These are phyloP conservation scores for Entoloma clypeatum DNA, from an alignment of 1,284 basidiomycete species.

Conservation along the genomic window DNA sequence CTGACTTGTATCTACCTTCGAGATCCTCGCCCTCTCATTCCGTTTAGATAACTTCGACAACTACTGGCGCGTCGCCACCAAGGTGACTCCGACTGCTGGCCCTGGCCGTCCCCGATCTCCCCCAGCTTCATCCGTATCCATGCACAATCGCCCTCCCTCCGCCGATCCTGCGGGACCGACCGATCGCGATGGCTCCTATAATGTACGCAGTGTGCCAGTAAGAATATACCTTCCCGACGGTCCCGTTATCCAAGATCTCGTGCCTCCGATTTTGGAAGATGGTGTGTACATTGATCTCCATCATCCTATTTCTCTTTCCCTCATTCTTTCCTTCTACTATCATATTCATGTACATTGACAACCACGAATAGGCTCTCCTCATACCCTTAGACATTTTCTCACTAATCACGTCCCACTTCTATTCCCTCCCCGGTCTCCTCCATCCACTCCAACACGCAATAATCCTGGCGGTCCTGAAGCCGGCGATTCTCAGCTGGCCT, in stretches of 20 bases:
- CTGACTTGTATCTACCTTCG: slow-evolving; percentile 6
- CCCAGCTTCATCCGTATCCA: slow-evolving; percentile 45
- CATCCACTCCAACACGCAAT: slow-evolving; percentile 36
- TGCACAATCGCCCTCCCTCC: slow-evolving; percentile 65
- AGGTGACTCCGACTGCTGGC: slow-evolving; percentile 69
- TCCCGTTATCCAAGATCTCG: slow-evolving; percentile 86
- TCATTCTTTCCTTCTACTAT: slow-evolving; percentile 2
- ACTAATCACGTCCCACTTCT: slow-evolving; percentile 61
- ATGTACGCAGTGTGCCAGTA: slow-evolving; percentile 82
- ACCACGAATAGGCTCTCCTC: slow-evolving; percentile 44
- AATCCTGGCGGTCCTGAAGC: slow-evolving; percentile 34
- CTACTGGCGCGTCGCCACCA: slow-evolving; percentile 88
- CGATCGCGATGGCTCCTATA: slow-evolving; percentile 75
- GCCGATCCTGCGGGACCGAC: slow-evolving; percentile 56
- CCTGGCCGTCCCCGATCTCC: slow-evolving; percentile 54
- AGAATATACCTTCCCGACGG: slow-evolving; percentile 90
- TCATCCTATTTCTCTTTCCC: slow-evolving; percentile 1
- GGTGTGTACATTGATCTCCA: too few relatives aligned
- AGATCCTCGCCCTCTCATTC: slow-evolving; percentile 9
- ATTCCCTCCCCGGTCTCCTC: slow-evolving; percentile 49
- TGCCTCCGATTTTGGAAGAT: slow-evolving; percentile 72
- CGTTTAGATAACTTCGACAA: slow-evolving; percentile 87
- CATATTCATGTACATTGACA: not conserved
- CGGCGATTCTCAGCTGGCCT: slow-evolving; percentile 47
- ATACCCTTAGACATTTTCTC: slow-evolving; percentile 60